Conservation (phyloP, 345 rosid species). For the Corymbia maculata region DNA sequence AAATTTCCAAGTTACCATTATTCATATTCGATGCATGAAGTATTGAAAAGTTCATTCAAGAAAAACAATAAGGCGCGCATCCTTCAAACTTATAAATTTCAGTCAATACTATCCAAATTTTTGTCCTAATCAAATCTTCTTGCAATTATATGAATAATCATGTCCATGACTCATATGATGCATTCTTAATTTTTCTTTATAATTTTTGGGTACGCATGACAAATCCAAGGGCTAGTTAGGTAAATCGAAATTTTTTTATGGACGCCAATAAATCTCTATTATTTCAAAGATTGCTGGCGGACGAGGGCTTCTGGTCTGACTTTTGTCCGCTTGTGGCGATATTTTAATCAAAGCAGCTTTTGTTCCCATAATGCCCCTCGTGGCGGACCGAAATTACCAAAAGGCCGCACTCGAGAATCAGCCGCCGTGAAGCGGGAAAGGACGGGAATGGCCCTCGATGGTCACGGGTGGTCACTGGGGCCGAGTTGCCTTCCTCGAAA, state of each 20-base stretch:
- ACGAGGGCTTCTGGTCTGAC: background rate
- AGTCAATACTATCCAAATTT: background rate
- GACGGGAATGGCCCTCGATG: constrained; percentile 2
- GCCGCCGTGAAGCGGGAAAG: constrained; percentile 3
- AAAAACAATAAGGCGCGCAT: background rate
- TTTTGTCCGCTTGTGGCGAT: background rate
- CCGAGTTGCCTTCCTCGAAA: constrained; percentile 17
- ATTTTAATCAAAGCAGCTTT: background rate
- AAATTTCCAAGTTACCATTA: background rate
- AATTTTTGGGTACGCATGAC: background rate
- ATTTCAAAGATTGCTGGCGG: constrained; percentile 11
- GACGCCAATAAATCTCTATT: background rate
- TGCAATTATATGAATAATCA: background rate
- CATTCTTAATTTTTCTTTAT: background rate
- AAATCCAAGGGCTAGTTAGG: background rate
- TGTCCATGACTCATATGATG: background rate
- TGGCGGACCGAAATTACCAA: background rate
- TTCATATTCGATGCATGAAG: background rate
- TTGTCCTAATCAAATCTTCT: background rate
- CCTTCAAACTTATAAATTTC: background rate
- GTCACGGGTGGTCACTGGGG: constrained; percentile 19
- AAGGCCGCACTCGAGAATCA: background rate
- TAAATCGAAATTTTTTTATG: background rate
- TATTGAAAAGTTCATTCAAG: background rate
- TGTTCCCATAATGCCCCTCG: background rate